Conservation (phyloP, 257 asterid genomes). For the Petunia secreta region DNA sequence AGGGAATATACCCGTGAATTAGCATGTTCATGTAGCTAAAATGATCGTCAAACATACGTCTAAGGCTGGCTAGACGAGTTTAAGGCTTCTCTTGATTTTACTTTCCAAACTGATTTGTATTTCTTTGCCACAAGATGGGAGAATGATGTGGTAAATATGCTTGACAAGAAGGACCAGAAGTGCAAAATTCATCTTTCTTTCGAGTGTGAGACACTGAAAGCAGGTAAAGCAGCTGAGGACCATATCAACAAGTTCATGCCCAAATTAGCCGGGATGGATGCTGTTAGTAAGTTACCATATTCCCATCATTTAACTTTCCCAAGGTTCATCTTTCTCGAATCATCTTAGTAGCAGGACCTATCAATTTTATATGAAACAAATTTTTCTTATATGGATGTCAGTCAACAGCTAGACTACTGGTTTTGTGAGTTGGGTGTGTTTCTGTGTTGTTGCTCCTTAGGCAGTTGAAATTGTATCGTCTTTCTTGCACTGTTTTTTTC, state of each 20-base stretch:
- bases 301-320: conserved; percentile 24
- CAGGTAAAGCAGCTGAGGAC: conserved; percentile 89
- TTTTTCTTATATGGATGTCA: neutral
- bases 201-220: conserved; percentile 91
- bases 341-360: neutral
- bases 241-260: conserved; percentile 95
- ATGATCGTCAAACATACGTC: conserved; percentile 3
- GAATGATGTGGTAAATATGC: conserved; percentile 81
- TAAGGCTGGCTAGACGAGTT: neutral
- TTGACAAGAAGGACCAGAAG: conserved; percentile 70
- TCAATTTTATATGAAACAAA: neutral
- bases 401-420: neutral
- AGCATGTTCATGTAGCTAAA: neutral
- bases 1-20: neutral
- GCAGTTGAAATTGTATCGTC: neutral
- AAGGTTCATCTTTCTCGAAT: neutral
- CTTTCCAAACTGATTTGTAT: conserved; percentile 10
- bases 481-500: neutral
- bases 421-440: neutral
- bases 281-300: conserved; percentile 62
- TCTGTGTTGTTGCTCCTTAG: neutral
- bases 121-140: conserved; percentile 73
- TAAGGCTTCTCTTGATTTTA: neutral
- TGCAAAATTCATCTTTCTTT: conserved; percentile 60
- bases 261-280: conserved; percentile 85